phyloP scores from a whole-genome alignment of 768 basidiomycete species.

The Lactarius vividus region DNA sequence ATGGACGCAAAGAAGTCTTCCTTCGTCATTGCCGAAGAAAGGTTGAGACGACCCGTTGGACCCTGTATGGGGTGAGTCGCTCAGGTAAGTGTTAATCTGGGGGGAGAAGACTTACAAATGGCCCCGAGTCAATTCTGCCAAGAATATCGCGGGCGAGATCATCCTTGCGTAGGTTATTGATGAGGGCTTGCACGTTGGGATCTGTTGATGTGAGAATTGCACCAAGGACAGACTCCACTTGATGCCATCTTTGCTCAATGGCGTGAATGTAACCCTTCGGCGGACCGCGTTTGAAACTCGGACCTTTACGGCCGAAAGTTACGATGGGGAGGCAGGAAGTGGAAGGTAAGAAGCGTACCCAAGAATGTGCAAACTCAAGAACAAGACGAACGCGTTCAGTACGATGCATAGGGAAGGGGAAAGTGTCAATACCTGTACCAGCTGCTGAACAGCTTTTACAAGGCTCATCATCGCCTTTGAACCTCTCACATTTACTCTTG shows the following conservation, averaged over 20 bases:
- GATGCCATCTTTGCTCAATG: constrained; percentile 88
- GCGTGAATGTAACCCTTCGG: constrained; percentile 93
- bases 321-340: constrained; percentile 1
- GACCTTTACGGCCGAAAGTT: constrained; percentile 44
- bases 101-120: constrained; percentile 50
- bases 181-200: constrained; percentile 56
- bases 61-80: constrained; percentile 43
- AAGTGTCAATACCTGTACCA: constrained; percentile 46
- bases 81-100: constrained; percentile 4
- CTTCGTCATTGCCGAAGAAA: constrained; percentile 61
- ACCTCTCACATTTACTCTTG: constrained; percentile 81
- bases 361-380: constrained; percentile 62
- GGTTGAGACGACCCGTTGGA: constrained; percentile 61
- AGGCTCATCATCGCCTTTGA: constrained; percentile 42
- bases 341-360: constrained; percentile 37
- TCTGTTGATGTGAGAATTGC: constrained; percentile 73
- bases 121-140: constrained; percentile 71
- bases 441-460: constrained; percentile 65
- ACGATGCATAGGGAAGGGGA: constrained; percentile 24
- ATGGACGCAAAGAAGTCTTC: constrained; percentile 79
- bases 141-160: constrained; percentile 76
- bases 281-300: constrained; percentile 79
- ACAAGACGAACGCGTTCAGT: constrained; percentile 28
- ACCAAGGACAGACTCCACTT: constrained; percentile 87
- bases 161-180: constrained; percentile 66